These are phyloP conservation scores for Raddia guianensis DNA, from an alignment of 176 grass and related monocot genomes.

Conservation along the genomic window DNA sequence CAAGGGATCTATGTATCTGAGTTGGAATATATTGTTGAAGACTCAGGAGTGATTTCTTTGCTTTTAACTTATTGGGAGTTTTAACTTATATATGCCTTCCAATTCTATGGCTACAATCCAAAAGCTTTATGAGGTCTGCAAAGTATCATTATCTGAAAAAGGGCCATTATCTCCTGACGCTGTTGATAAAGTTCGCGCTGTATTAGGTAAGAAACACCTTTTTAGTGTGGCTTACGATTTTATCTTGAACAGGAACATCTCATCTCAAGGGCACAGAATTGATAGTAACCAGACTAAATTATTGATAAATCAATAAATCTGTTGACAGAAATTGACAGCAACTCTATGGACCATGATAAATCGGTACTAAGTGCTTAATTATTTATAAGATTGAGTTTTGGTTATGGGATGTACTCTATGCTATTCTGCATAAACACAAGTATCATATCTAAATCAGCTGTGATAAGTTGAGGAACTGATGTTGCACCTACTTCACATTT, in stretches of 20 bases:
- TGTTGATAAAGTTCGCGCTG: slow-evolving; percentile 48
- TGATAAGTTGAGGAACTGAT: neutral
- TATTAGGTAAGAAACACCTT: slow-evolving; percentile 48
- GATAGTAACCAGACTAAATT: neutral
- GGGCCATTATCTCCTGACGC: slow-evolving; percentile 56
- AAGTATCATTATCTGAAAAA: slow-evolving; percentile 58
- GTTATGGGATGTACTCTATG: neutral
- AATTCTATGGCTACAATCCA: slow-evolving; percentile 54
- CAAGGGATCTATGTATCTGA: neutral
- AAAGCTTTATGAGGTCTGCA: slow-evolving; percentile 69
- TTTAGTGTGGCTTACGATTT: neutral
- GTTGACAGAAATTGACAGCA: neutral
- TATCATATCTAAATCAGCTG: neutral
- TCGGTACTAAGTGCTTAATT: neutral
- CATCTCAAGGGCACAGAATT: neutral
- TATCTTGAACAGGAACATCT: neutral
- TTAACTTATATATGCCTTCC: slow-evolving; percentile 45
- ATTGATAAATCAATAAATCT: neutral
- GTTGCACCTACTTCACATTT: neutral
- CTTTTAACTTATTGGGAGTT: slow-evolving; percentile 15
- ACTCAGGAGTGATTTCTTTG: neutral
- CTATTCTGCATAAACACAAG: neutral
- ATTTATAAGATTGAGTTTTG: neutral
- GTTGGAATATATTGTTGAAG: neutral
- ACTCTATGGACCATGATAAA: neutral